These are phyloP conservation scores for Pistacia vera DNA, from an alignment of 345 rosid genomes.

Conservation along the genomic window DNA sequence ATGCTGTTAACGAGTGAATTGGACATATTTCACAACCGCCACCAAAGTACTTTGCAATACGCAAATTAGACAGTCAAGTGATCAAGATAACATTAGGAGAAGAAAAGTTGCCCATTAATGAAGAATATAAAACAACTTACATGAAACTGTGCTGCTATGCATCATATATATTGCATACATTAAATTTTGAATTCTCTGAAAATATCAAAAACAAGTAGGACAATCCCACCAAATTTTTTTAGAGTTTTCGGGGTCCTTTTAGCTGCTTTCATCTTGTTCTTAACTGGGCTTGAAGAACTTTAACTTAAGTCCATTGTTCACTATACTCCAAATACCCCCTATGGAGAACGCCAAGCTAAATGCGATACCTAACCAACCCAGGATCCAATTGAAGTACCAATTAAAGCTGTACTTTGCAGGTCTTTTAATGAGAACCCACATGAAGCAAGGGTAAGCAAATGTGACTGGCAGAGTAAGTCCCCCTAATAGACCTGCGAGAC, in stretches of 20 bases:
- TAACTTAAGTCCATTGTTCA: conserved; percentile 78
- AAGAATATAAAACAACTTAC: conserved; percentile 8
- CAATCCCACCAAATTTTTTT: background rate
- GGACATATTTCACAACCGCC: background rate
- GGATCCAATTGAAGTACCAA: conserved; percentile 92
- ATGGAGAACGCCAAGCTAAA: conserved; percentile 92
- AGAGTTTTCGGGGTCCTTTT: conserved; percentile 1
- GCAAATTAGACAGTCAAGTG: too few species aligned
- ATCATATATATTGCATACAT: conserved; percentile 7
- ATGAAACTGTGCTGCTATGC: conserved; percentile 2
- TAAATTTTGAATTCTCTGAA: background rate
- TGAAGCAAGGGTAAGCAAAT: conserved; percentile 98
- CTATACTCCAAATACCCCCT: conserved; percentile 94
- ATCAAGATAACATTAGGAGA: background rate
- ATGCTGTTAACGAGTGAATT: background rate
- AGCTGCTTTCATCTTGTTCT: conserved; percentile 14
- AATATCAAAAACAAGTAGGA: background rate
- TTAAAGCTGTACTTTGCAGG: conserved; percentile 86
- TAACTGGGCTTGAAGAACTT: conserved; percentile 88
- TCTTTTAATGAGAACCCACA: conserved; percentile 91
- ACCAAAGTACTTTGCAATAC: background rate
- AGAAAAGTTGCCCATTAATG: background rate
- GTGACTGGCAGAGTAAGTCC: conserved; percentile 96
- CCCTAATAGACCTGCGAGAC: conserved; percentile 90
- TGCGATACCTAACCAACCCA: conserved; percentile 92